Base-by-base conservation (phyloP, 192 early-diverging fungal genomes). In the Spinellus fusiger region DNA sequence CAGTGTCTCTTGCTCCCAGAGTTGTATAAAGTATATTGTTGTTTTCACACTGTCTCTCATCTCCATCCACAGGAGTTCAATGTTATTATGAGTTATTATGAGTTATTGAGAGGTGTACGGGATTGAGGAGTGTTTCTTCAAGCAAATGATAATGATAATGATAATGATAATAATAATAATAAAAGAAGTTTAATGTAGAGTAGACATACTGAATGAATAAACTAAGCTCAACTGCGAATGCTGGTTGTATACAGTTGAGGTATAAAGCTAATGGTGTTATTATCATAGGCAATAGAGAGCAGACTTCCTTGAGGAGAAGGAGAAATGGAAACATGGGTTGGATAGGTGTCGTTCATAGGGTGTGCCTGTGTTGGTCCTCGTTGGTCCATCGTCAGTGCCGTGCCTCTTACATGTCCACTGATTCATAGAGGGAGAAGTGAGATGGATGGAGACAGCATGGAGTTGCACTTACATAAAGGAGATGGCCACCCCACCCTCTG, bases 1-100 rank as follows among this genome's bases (percentile, higher is more conserved):
- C 97, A 31, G 84, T 91, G 49, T 89, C 91, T 48, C 83, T 98
- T 69, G 96, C 96, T 10, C 93, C 94, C 53, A 87, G 88, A 70
- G 85, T 96, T 44, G 79, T 95, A 31, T 94, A 80, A 82, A 63
- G 35, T 9, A 9, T 37, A 13, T 9, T 37, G 6, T 37, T 37
- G 6, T 37, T 37, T 37, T 13, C 35, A 37, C 6, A 37, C 6
- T n/a, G 10, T n/a, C n/a, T n/a, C n/a, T n/a, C n/a, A n/a, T n/a
- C n/a, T n/a, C n/a, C n/a, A n/a, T n/a, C n/a, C n/a, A n/a, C n/a
- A n/a, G n/a, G n/a, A n/a, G n/a, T n/a, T n/a, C n/a, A n/a, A n/a
- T n/a, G n/a, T n/a, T n/a, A n/a, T n/a, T n/a, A n/a, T n/a, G n/a
- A n/a, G n/a, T n/a, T n/a, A n/a, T n/a, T n/a, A n/a, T n/a, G n/a